Evolutionary conservation across 1,284 basidiomycete species (phyloP).

Genomic region (Gomphus sp.): DNA sequence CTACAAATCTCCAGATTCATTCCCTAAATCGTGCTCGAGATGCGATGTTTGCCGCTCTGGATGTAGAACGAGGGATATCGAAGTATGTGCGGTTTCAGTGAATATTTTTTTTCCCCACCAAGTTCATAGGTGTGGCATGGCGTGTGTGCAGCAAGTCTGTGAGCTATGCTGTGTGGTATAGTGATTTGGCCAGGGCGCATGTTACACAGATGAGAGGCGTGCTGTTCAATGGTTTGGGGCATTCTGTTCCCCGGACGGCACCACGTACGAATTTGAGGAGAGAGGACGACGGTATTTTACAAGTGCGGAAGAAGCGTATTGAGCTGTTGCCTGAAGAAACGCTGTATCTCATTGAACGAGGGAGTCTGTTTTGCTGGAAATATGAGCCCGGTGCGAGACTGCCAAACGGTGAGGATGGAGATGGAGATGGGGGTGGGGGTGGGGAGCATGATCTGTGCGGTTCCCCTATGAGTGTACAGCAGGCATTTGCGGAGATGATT

Average conservation of each 20-base stretch:
- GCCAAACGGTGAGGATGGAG: no score
- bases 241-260: constrained; percentile 46
- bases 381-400: constrained; percentile 22
- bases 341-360: constrained; percentile 86
- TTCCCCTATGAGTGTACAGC: constrained; percentile 82
- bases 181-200: constrained; percentile 51
- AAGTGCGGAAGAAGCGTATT: constrained; percentile 48
- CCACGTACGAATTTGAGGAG: constrained; percentile 8
- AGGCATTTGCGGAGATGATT: constrained; percentile 81
- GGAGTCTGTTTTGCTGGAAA: constrained; percentile 78
- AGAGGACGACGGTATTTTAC: constrained; percentile 20
- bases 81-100: constrained; percentile 38
- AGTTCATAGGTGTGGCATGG: constrained; percentile 7
- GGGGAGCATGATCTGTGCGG: constrained; percentile 33
- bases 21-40: constrained; percentile 59
- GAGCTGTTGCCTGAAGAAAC: constrained; percentile 93
- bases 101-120: neutral
- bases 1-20: constrained; percentile 75
- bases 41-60: constrained; percentile 80
- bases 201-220: constrained; percentile 68
- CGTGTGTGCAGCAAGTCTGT: constrained; percentile 50
- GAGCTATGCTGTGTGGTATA: constrained; percentile 69
- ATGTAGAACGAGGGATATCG: constrained; percentile 62
- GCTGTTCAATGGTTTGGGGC: constrained; percentile 71
- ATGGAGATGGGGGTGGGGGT: no score